These are phyloP conservation scores for Themeda triandra DNA, from an alignment of 176 grass and related monocot species.

Conservation along the genomic window DNA sequence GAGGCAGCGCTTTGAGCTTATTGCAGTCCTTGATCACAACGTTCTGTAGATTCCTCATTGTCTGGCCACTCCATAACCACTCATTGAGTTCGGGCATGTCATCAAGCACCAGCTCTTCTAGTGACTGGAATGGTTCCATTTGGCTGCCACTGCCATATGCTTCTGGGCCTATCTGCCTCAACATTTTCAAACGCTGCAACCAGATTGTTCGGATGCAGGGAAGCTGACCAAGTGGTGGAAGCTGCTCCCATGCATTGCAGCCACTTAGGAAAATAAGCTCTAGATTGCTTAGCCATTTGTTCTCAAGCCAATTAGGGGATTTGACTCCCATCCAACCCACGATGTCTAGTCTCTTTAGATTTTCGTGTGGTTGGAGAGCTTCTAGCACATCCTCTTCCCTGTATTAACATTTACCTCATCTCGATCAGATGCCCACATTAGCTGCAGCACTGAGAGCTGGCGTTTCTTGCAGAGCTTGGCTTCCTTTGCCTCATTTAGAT, in stretches of 20 bases:
- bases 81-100: conserved; percentile 37
- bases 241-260: conserved; percentile 43
- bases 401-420: background rate
- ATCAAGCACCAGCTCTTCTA: conserved; percentile 61
- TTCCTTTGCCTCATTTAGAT: conserved; percentile 22
- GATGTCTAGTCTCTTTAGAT: conserved; percentile 41
- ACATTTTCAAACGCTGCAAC: conserved; percentile 30
- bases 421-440: conserved; percentile 6
- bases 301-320: conserved; percentile 25
- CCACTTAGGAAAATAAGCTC: conserved; percentile 30
- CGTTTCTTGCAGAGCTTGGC: conserved; percentile 40
- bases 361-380: conserved; percentile 25
- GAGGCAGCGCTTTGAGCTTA: conserved; percentile 43
- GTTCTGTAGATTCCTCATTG: conserved; percentile 33
- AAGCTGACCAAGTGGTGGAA: conserved; percentile 50
- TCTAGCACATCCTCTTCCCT: conserved; percentile 25
- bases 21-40: conserved; percentile 54
- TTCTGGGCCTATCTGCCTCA: conserved; percentile 37
- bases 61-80: conserved; percentile 27
- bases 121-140: conserved; percentile 8
- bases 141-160: conserved; percentile 24
- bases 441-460: conserved; percentile 25
- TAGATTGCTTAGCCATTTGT: conserved; percentile 35
- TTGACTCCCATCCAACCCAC: conserved; percentile 36
- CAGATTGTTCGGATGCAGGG: conserved; percentile 43